Conservation (phyloP, 2,329 filamentous ascomycete species). For the Bipolaris oryzae region DNA sequence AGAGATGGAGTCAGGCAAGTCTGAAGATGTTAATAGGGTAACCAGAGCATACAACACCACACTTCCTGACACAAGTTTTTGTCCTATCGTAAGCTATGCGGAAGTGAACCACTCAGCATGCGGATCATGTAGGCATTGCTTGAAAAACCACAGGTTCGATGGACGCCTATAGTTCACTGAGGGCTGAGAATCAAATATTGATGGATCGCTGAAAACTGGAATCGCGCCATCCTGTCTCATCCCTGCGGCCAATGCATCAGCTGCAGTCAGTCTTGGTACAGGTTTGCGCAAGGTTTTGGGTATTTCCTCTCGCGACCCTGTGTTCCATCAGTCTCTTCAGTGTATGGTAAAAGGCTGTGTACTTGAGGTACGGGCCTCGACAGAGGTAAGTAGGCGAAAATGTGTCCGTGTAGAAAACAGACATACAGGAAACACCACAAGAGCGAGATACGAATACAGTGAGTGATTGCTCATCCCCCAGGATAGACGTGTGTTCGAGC, state of each 20-base stretch:
- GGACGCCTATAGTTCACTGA: neutral
- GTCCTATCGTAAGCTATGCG: neutral
- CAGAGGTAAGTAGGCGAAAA: neutral
- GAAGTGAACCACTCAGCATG: neutral
- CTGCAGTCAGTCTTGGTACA: neutral
- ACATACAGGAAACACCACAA: neutral
- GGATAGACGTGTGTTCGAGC: constrained; percentile 11
- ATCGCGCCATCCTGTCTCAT: neutral
- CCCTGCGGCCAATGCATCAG: neutral
- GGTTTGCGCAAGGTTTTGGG: neutral
- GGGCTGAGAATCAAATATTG: neutral
- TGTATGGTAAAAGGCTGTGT: neutral
- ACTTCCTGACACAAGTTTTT: neutral
- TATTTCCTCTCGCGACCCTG: neutral
- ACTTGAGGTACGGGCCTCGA: neutral
- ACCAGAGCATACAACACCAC: neutral
- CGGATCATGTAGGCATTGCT: neutral
- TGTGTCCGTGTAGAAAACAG: neutral
- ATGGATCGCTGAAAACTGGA: neutral
- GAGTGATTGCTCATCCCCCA: constrained; percentile 9
- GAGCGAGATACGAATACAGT: constrained; percentile 19
- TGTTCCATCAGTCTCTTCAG: neutral
- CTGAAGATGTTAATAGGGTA: neutral
- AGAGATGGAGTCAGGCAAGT: neutral
- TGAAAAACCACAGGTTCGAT: neutral